Evolutionary conservation across 495 filamentous ascomycete species (phyloP), one percentile per base, ranked within the genome.

Genomic region (Sordaria brevicollis): DNA sequence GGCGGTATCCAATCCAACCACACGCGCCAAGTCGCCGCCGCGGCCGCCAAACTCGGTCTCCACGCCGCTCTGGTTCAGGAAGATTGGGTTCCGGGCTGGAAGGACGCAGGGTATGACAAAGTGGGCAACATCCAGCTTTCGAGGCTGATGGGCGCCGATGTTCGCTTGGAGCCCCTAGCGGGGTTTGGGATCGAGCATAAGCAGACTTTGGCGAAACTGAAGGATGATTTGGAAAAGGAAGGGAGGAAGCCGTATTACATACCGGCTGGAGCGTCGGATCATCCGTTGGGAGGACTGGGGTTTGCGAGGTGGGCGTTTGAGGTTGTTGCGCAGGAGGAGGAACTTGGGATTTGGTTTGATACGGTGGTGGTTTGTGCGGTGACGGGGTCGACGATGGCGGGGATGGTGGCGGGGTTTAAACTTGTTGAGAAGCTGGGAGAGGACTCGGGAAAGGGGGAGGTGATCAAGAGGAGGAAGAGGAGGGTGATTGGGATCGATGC

Each of bases 1-100:
- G 89, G 89, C 62, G 89, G 89, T 41, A 80, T 90, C 11, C 89
- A 90, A 73, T 87, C 83, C 33, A 91, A 90, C 81, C 88, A 90
- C 76, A 90, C 87, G 8, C 83, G 89, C 0, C 84, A 86, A 69
- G 88, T 89, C 0, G 87, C 88, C 3, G 89, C 86, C 0, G 85
- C 85, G 0, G 87, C 85, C 5, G 80, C 84, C 13, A 78, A 81
- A 25, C 71, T 83, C 0, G 87, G 87, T 0, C 77, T 90, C 1
- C 81, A 86, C 21, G 83, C 81, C 13, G 79, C 82, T 13, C 82
- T 88, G 1, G 81, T 89, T 1, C 87, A 90, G 76, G 88, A 89
- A 74, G 79, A 89, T 70, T 90, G 88, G 88, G 88, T 90, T 0
- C 49, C 49, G 21, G 82, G 87, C 54, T 85, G 81, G 82, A 65